Base-by-base conservation (phyloP, 495 filamentous ascomycete species). In the Daldinia loculata region DNA sequence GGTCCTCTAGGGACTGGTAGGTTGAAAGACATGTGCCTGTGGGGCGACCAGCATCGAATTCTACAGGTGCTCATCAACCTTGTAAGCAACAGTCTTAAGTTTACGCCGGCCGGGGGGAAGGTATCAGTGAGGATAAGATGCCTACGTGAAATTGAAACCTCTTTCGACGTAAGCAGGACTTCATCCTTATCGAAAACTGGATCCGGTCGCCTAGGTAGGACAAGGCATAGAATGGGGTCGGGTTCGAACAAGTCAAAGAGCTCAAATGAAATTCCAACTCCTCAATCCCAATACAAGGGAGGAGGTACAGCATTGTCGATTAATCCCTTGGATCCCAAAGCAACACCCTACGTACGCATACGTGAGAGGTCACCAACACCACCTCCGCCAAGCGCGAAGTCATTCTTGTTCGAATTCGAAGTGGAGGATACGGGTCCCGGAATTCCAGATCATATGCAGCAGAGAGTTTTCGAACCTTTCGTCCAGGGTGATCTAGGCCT, bases 11-110 rank as follows among this genome's bases (percentile, higher is more conserved):
- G 91, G 9, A 82, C 84, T 6, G 90, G 86, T 22, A 83, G 88
- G 36, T 71, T 94, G 36, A 91, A 89, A 74, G 90, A 95, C 64
- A 85, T 86, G 84, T 83, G 90, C 55, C 82, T 97, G 4, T 95
- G 92, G 90, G 94, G 94, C n/a, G 94, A 97, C 74, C 90, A 93
- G 67, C 92, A 97, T 71, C 85, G 94, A 29, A 93, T 97, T 32
- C 79, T 96, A 12, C 93, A 97, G 74, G 91, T 96, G 30, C 86
- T 97, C 51, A 97, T 97, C 81, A 98, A 98, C 75, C 84, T 98
- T 14, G 93, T 97, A 43, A 92, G 91, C 80, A 98, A 98, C 79
- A 92, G 90, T 74, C 82, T 97, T 14, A 98, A 98, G 75, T 98
- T 98, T 74, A 98, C 94, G 2, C 93, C 93, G 0, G 80, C 89